These are phyloP conservation scores for Leptosphaerulina australis DNA, from an alignment of 2,329 filamentous ascomycete genomes.

Conservation along the genomic window DNA sequence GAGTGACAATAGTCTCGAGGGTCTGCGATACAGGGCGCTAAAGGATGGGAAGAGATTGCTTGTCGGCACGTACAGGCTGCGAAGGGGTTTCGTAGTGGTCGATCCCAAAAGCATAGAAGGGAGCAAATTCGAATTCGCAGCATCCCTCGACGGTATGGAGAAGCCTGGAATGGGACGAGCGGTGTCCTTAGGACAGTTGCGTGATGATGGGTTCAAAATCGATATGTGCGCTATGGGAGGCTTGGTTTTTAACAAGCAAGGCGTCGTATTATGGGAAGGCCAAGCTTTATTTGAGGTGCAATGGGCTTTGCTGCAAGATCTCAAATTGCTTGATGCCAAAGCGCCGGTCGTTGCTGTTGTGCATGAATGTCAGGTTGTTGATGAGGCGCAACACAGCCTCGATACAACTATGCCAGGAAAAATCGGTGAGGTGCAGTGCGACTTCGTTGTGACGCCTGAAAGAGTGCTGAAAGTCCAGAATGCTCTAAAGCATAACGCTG, in stretches of 20 bases:
- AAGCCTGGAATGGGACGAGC: slow-evolving; percentile 43
- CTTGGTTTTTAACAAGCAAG: slow-evolving; percentile 48
- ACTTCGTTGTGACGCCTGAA: slow-evolving; percentile 50
- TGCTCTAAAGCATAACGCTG: slow-evolving; percentile 43
- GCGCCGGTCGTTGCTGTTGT: slow-evolving; percentile 47
- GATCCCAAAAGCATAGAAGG: slow-evolving; percentile 44
- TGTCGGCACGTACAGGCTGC: slow-evolving; percentile 52
- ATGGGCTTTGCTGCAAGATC: slow-evolving; percentile 50
- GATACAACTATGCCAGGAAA: slow-evolving; percentile 36
- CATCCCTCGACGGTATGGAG: slow-evolving; percentile 55
- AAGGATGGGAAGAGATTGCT: slow-evolving; percentile 51
- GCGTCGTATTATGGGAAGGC: slow-evolving; percentile 51
- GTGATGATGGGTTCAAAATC: slow-evolving; percentile 34
- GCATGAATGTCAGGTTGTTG: slow-evolving; percentile 53
- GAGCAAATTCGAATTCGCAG: slow-evolving; percentile 41
- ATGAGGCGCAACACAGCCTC: slow-evolving; percentile 30
- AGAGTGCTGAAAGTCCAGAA: slow-evolving; percentile 35
- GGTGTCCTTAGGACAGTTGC: slow-evolving; percentile 47
- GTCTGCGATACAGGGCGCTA: slow-evolving; percentile 48
- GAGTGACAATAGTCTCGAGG: slow-evolving; percentile 55
- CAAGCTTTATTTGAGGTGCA: slow-evolving; percentile 53
- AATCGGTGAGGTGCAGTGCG: slow-evolving; percentile 51
- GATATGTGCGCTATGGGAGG: slow-evolving; percentile 52
- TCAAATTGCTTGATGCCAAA: slow-evolving; percentile 35
- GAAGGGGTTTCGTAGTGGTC: slow-evolving; percentile 52